Percentiles rank a stretch among this genome's conserved stretches.
Conservation (phyloP, 805 yeast genomes). For the Candida hispaniensis region DNA sequence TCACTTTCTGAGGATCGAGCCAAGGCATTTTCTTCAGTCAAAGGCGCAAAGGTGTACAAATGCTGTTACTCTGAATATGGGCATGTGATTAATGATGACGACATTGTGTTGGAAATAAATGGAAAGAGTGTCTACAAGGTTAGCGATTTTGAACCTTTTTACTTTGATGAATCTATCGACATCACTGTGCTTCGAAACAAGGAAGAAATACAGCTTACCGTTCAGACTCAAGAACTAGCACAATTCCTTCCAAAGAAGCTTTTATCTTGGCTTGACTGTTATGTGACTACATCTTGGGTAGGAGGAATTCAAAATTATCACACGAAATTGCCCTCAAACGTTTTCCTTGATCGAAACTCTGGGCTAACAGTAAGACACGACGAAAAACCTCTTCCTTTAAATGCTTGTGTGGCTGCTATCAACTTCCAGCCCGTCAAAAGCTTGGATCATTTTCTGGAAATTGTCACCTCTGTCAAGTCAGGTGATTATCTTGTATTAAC, state of each 20-base stretch:
- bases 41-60: too few species aligned
- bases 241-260: slow-evolving; percentile 50
- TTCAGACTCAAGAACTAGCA: slow-evolving; percentile 50
- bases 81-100: slow-evolving; percentile 41
- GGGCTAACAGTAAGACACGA: slow-evolving; percentile 70
- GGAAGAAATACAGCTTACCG: slow-evolving; percentile 44
- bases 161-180: slow-evolving; percentile 34
- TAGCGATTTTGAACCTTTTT: slow-evolving; percentile 47
- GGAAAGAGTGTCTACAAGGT: slow-evolving; percentile 50
- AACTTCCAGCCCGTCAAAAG: slow-evolving; percentile 63
- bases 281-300: slow-evolving; percentile 74
- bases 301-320: slow-evolving; percentile 68
- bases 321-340: slow-evolving; percentile 61
- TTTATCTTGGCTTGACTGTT: slow-evolving; percentile 70
- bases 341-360: slow-evolving; percentile 58
- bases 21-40: too few species aligned
- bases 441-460: slow-evolving; percentile 50
- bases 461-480: slow-evolving; percentile 56
- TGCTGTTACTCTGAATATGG: slow-evolving; percentile 4
- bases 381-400: too few species aligned
- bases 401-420: slow-evolving; percentile 74
- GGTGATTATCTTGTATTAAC: slow-evolving; percentile 68
- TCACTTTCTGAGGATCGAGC: slow-evolving; percentile 80
- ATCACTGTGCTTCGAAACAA: slow-evolving; percentile 64
- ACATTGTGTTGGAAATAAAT: slow-evolving; percentile 55